A percentile compares a stretch with the other conserved stretches of the same genome.
These are phyloP conservation scores for Chlorella sp. DNA, from an alignment of 139 green algal species.

Conservation along the genomic window DNA sequence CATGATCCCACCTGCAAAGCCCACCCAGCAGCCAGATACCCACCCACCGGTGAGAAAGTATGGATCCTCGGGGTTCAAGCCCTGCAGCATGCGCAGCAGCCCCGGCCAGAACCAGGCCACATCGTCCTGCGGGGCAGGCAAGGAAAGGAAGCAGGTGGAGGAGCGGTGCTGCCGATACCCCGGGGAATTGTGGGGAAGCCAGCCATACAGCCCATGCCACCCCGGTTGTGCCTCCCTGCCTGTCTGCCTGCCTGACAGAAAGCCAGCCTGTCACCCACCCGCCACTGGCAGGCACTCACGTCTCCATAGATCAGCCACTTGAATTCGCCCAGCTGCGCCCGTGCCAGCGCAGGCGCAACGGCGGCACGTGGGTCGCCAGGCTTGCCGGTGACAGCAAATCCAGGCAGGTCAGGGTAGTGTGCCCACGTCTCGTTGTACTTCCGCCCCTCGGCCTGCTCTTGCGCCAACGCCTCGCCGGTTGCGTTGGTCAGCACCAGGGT, in stretches of 20 bases:
- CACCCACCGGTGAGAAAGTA: neutral
- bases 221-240: too few relatives aligned
- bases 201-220: neutral
- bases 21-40: neutral
- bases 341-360: neutral
- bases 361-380: neutral
- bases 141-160: neutral
- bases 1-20: neutral
- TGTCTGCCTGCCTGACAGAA: too few relatives aligned
- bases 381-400: neutral
- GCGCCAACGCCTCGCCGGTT: neutral
- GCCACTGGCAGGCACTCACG: neutral
- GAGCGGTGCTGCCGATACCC: neutral
- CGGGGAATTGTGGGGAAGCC: neutral
- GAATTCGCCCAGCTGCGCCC: neutral
- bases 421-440: neutral
- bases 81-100: neutral
- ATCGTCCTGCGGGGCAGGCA: neutral
- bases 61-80: neutral
- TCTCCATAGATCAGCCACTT: neutral
- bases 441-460: neutral
- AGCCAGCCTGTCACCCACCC: neutral
- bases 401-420: neutral
- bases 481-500: neutral
- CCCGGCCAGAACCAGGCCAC: neutral